These are phyloP conservation scores for Entomortierella parvispora DNA, from an alignment of 192 early-diverging fungal species.

Conservation along the genomic window DNA sequence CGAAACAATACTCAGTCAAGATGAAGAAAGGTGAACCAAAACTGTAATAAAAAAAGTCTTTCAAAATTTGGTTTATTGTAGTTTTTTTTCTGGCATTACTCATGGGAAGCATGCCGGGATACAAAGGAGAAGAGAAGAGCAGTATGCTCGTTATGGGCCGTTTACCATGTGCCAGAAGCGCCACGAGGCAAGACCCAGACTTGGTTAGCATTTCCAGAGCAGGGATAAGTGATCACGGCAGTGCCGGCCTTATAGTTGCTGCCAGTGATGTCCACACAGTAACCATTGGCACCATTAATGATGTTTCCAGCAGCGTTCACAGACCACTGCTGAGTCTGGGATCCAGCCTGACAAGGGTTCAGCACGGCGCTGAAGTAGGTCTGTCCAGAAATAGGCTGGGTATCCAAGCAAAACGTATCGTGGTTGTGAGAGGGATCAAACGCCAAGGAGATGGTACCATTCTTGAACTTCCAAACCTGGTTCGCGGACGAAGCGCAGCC, in stretches of 20 bases:
- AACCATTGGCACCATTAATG: background rate
- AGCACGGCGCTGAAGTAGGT: slow-evolving; percentile 4
- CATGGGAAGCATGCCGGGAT: no score
- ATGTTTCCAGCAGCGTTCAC: slow-evolving; percentile 11
- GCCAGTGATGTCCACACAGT: slow-evolving; percentile 8
- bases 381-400: background rate
- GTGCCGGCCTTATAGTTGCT: slow-evolving; percentile 9
- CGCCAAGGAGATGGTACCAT: slow-evolving; percentile 14
- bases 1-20: background rate
- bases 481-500: slow-evolving; percentile 2
- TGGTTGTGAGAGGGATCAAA: slow-evolving; percentile 9
- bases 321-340: slow-evolving; percentile 11
- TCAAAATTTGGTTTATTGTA: no score
- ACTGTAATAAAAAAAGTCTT: background rate
- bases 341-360: slow-evolving; percentile 7
- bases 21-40: slow-evolving; percentile 2
- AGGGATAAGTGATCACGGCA: background rate
- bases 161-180: slow-evolving; percentile 9
- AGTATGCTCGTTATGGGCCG: no score
- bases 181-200: slow-evolving; percentile 16
- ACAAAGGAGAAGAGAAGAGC: no score
- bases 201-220: slow-evolving; percentile 13
- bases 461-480: slow-evolving; percentile 33
- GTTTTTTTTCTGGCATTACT: no score
- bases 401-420: slow-evolving; percentile 10